Percentiles rank a stretch among this genome's conserved stretches.
phyloP scores from a whole-genome alignment of 176 grass and related monocot species.

The Avena insularis region DNA sequence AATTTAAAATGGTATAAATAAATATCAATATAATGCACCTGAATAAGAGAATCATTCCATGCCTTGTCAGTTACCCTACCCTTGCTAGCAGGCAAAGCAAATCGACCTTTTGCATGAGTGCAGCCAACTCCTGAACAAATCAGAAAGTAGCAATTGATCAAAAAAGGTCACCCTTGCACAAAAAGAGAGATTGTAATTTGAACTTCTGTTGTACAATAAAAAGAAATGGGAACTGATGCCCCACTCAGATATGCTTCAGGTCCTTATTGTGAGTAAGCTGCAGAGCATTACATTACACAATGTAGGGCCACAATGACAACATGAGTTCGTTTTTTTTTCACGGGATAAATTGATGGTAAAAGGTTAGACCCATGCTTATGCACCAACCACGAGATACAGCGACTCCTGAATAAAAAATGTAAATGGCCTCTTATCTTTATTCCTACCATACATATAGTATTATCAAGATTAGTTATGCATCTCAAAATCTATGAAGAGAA shows the following conservation, averaged over 20 bases:
- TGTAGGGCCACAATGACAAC: neutral
- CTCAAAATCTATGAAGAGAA: neutral
- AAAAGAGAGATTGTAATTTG: neutral
- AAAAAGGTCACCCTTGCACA: neutral
- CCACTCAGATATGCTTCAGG: neutral
- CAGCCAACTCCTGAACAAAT: conserved; percentile 72
- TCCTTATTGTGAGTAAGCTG: neutral
- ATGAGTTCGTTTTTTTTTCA: conserved; percentile 7
- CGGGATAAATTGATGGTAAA: neutral
- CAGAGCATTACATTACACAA: neutral
- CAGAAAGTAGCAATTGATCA: neutral
- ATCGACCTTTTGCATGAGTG: conserved; percentile 86
- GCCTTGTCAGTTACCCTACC: conserved; percentile 44
- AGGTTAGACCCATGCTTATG: neutral
- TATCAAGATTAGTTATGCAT: neutral
- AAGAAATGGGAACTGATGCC: neutral
- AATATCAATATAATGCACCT: conserved; percentile 58
- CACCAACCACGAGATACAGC: neutral
- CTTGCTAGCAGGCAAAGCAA: conserved; percentile 85
- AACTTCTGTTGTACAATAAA: neutral
- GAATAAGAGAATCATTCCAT: conserved; percentile 86
- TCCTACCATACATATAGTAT: neutral
- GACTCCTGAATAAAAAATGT: neutral
- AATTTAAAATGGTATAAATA: conserved; percentile 6
- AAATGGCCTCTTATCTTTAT: neutral